Evolutionary conservation across 805 yeast species (phyloP).

Genomic region (Maudiozyma saulgeensis): DNA sequence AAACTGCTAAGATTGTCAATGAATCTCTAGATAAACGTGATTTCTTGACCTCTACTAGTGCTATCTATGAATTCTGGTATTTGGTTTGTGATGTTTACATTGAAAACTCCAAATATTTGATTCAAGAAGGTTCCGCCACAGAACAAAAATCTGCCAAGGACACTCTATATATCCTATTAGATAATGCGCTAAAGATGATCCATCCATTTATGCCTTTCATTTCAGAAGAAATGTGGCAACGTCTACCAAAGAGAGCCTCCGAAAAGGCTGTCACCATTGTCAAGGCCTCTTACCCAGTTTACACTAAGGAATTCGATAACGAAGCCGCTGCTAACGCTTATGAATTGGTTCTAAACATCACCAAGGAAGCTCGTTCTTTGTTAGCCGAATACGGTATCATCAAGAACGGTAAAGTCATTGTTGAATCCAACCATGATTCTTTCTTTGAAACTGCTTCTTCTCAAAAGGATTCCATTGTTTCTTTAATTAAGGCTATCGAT

Average conservation of each 20-base stretch:
- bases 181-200: conserved; percentile 80
- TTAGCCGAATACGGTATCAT: conserved; percentile 82
- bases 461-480: conserved; percentile 79
- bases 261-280: conserved; percentile 66
- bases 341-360: conserved; percentile 74
- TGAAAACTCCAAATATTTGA: conserved; percentile 90
- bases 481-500: conserved; percentile 86
- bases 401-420: conserved; percentile 78
- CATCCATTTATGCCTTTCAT: conserved; percentile 98
- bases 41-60: conserved; percentile 77
- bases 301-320: conserved; percentile 51
- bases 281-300: conserved; percentile 71
- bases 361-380: conserved; percentile 85
- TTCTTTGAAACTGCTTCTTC: conserved; percentile 44
- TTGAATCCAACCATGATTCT: conserved; percentile 50
- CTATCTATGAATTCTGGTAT: conserved; percentile 89
- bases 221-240: conserved; percentile 98
- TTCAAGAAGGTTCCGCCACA: conserved; percentile 78
- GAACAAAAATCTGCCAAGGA: conserved; percentile 88
- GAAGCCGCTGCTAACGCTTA: conserved; percentile 61
- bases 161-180: conserved; percentile 86
- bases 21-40: conserved; percentile 73
- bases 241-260: conserved; percentile 77
- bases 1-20: conserved; percentile 55
- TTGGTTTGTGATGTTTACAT: conserved; percentile 96